phyloP scores from a whole-genome alignment of 2,329 filamentous ascomycete genomes.

The Penicillium vulpinum region DNA sequence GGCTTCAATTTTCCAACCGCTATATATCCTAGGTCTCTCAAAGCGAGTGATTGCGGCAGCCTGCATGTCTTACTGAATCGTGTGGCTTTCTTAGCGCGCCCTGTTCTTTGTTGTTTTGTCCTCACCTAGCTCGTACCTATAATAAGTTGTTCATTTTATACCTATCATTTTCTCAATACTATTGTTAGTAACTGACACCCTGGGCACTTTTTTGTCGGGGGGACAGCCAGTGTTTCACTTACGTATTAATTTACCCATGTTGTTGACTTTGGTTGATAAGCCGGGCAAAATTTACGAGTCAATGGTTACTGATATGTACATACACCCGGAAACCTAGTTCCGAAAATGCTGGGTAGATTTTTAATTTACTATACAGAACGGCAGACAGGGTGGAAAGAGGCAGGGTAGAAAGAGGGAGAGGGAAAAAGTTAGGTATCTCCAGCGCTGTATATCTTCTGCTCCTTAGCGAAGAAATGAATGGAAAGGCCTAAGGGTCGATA shows the following conservation, averaged over 20 bases:
- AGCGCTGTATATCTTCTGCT: no score
- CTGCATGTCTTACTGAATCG: neutral
- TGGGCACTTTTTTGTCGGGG: neutral
- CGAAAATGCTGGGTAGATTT: no score
- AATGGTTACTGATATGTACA: no score
- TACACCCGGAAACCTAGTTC: neutral
- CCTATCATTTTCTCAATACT: neutral
- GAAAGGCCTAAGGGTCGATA: no score
- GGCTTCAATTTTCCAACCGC: neutral
- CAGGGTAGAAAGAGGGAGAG: no score
- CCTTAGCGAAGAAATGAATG: no score
- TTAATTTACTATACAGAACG: no score
- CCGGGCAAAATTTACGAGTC: neutral
- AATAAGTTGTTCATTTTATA: neutral
- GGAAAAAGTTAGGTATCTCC: no score
- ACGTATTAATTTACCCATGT: no score
- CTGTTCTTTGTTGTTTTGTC: neutral
- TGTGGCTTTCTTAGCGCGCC: neutral
- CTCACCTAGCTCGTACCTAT: no score
- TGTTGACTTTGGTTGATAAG: neutral
- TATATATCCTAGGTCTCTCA: neutral
- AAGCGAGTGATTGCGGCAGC: neutral
- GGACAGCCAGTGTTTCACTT: neutral
- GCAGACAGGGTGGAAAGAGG: no score
- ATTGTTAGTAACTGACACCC: no score